phyloP scores from a whole-genome alignment of 2,329 filamentous ascomycete species.

The Colletotrichum gloeosporioides region DNA sequence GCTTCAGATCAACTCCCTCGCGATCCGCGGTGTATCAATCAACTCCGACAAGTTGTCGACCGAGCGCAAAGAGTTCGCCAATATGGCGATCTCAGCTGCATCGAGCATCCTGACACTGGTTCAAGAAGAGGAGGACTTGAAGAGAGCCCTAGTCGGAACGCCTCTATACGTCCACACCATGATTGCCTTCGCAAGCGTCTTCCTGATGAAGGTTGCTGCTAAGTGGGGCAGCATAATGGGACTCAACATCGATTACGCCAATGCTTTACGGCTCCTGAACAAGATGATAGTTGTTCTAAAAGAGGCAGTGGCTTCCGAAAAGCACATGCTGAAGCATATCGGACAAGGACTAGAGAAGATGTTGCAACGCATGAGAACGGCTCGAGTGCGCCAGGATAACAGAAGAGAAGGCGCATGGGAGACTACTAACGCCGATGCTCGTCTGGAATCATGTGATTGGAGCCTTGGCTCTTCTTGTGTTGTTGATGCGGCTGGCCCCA shows the following conservation, averaged over 20 bases:
- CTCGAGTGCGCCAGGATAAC: rapidly evolving
- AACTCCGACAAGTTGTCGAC: neutral
- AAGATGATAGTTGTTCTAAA: constrained; percentile 36
- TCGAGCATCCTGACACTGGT: constrained; percentile 42
- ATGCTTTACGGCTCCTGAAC: constrained; percentile 34
- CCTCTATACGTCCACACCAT: constrained; percentile 42
- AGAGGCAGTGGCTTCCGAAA: constrained; percentile 33
- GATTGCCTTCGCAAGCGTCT: constrained; percentile 39
- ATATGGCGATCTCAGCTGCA: constrained; percentile 32
- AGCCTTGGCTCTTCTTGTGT: rapidly evolving
- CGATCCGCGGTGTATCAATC: neutral
- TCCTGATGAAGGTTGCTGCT: constrained; percentile 39
- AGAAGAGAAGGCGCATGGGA: too few species aligned
- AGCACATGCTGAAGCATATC: constrained; percentile 42
- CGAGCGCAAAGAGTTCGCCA: constrained; percentile 21
- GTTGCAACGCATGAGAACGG: constrained; percentile 23
- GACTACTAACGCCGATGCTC: rapidly evolving
- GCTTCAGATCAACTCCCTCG: constrained; percentile 37
- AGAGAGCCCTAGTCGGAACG: constrained; percentile 34
- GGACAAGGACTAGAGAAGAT: constrained; percentile 39
- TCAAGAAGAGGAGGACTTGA: constrained; percentile 36
- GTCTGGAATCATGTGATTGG: neutral
- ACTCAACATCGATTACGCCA: constrained; percentile 36
- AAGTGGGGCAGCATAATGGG: constrained; percentile 37
- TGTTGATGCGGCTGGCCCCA: rapidly evolving